These are phyloP conservation scores for Medicago lupulina DNA, from an alignment of 306 rosid species.

Conservation along the genomic window DNA sequence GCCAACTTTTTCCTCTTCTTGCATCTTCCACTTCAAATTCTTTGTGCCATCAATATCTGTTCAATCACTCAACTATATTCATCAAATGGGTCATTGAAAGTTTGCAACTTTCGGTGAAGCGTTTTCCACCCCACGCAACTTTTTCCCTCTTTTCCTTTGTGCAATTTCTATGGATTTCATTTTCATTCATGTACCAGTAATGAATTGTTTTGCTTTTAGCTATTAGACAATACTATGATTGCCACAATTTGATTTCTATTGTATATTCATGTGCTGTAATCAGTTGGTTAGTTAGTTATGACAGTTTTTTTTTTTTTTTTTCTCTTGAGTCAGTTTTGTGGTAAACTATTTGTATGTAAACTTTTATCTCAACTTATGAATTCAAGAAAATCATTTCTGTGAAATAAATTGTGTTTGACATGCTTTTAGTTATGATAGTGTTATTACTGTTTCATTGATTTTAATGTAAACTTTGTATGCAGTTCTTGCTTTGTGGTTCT, in stretches of 20 bases:
- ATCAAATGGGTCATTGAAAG: constrained; percentile 38
- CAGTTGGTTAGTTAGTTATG: background rate
- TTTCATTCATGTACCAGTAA: background rate
- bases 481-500: constrained; percentile 38
- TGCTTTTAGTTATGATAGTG: constrained; percentile 25
- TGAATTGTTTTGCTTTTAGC: background rate
- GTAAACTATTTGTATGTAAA: background rate
- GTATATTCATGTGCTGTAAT: background rate
- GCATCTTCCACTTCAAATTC: constrained; percentile 5
- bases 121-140: background rate
- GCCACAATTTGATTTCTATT: background rate
- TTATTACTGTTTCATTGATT: constrained; percentile 42
- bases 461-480: constrained; percentile 34
- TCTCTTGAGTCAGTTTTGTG: background rate
- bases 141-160: constrained; percentile 20
- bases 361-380: background rate
- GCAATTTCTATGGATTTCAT: constrained; percentile 6
- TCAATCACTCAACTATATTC: background rate
- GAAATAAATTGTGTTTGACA: background rate
- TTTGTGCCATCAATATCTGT: background rate
- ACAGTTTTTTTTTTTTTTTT: background rate
- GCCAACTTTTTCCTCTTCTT: constrained; percentile 27
- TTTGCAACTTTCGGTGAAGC: constrained; percentile 43
- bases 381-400: background rate
- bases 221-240: background rate